Percentiles rank a stretch among this genome's conserved stretches.
Conservation (phyloP, 1,284 basidiomycete species). For the Ustilago vetiveriae region DNA sequence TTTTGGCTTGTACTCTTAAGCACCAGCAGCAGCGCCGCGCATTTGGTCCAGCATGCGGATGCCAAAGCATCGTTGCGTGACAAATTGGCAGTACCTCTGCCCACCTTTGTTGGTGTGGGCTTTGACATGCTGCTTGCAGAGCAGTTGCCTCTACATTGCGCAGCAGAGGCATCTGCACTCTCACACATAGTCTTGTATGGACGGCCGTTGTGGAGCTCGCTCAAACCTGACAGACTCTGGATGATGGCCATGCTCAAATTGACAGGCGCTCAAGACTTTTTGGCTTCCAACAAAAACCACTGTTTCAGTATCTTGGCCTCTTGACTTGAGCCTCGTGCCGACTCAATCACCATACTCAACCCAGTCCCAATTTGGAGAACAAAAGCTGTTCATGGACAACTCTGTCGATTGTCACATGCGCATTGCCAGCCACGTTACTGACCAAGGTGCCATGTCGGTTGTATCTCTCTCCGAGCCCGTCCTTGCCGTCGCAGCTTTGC, state of each 20-base stretch:
- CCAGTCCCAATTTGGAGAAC: not conserved
- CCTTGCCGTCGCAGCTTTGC: conserved; percentile 17
- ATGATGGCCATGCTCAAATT: not conserved
- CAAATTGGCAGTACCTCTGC: not conserved
- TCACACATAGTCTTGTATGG: conserved; percentile 15
- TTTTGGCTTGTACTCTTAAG: conserved; percentile 27
- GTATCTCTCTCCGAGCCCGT: conserved; percentile 14
- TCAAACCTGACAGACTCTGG: conserved; percentile 1
- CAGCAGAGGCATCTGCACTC: not conserved
- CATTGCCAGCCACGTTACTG: not conserved
- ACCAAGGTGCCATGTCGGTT: not conserved
- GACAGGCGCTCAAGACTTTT: not conserved
- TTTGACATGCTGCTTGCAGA: conserved; percentile 11
- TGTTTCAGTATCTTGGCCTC: conserved; percentile 15
- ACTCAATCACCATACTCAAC: not conserved
- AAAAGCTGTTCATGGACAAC: not conserved
- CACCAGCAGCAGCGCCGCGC: conserved; percentile 19
- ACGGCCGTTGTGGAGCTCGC: conserved; percentile 19
- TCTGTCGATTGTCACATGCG: conserved; percentile 22
- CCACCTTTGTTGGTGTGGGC: conserved; percentile 9
- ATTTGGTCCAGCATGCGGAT: not conserved
- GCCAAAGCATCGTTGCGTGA: not conserved
- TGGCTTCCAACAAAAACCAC: not conserved
- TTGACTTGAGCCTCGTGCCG: conserved; percentile 5
- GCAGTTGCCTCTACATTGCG: not conserved